Percentiles rank a stretch among this genome's conserved stretches.
Evolutionary conservation across 495 filamentous ascomycete species (phyloP).

Genomic region (Astrocystis sublimbata): DNA sequence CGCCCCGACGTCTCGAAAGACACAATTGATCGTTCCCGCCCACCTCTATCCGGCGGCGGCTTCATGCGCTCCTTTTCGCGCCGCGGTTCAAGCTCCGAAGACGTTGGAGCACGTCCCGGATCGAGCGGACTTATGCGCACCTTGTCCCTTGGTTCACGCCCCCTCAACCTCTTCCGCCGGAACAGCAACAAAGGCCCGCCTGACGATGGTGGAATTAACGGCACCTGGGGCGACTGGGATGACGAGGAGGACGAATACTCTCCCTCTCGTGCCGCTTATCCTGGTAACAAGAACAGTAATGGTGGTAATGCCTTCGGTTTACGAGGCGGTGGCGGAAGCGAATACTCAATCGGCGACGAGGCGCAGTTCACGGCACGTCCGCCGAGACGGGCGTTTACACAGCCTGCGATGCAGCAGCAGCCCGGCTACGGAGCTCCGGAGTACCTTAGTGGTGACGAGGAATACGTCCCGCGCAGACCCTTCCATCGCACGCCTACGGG

Average conservation of each 20-base stretch:
- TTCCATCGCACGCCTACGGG: slow-evolving; percentile 77
- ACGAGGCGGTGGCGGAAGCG: slow-evolving; percentile 38
- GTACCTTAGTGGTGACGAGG: too few relatives aligned
- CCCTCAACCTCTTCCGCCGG: slow-evolving; percentile 55
- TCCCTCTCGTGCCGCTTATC: slow-evolving; percentile 7
- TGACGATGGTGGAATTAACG: slow-evolving; percentile 55
- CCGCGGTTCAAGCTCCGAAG: slow-evolving; percentile 32
- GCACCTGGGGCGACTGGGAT: slow-evolving; percentile 46
- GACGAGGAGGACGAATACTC: slow-evolving; percentile 37
- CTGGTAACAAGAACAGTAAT: too few relatives aligned
- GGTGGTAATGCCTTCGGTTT: slow-evolving; percentile 24
- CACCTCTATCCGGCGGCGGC: slow-evolving; percentile 31
- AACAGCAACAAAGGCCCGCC: slow-evolving; percentile 47
- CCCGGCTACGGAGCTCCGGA: not conserved
- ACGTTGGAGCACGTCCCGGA: not conserved
- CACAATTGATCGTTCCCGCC: slow-evolving; percentile 31
- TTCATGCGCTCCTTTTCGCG: slow-evolving; percentile 44
- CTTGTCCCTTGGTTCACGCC: slow-evolving; percentile 57
- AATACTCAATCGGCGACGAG: slow-evolving; percentile 47
- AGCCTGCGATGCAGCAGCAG: slow-evolving; percentile 19
- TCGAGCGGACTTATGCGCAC: slow-evolving; percentile 56
- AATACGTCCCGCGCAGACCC: too few relatives aligned
- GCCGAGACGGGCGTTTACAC: slow-evolving; percentile 29
- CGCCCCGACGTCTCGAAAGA: slow-evolving; percentile 26
- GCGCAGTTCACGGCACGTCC: slow-evolving; percentile 42